Evolutionary conservation across 1,139 yeast species (phyloP).

Genomic region (Debaryomycetaceae sp.): DNA sequence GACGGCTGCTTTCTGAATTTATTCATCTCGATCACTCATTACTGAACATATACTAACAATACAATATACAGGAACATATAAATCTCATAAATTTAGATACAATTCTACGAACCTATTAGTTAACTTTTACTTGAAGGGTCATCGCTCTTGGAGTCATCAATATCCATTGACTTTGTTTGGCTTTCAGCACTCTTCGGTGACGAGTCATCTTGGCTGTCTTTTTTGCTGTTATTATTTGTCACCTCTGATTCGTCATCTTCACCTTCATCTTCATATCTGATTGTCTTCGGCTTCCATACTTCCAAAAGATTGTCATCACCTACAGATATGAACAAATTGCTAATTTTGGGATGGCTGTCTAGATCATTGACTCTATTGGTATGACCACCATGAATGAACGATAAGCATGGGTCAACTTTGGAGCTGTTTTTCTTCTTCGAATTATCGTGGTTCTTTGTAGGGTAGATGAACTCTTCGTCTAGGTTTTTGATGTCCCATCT

Average conservation of each 20-base stretch:
- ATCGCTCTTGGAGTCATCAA: background rate
- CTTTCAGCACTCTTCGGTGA: conserved; percentile 1
- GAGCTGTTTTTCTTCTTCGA: conserved; percentile 26
- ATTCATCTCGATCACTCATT: no score
- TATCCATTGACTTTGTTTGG: background rate
- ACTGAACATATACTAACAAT: background rate
- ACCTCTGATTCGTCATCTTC: conserved; percentile 31
- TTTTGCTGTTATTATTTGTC: conserved; percentile 8
- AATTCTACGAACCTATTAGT: background rate
- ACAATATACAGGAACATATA: conserved; percentile 1
- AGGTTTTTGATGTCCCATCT: conserved; percentile 50
- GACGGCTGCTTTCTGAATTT: no score
- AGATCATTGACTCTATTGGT: conserved; percentile 50
- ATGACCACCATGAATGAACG: conserved; percentile 59
- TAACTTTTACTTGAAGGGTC: background rate
- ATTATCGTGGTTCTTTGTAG: conserved; percentile 21
- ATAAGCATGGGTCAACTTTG: conserved; percentile 57
- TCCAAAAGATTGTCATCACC: conserved; percentile 55
- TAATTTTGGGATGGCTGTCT: conserved; percentile 47
- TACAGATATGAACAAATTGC: conserved; percentile 40
- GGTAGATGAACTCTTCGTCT: conserved; percentile 43
- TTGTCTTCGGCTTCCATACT: conserved; percentile 51
- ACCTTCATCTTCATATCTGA: conserved; percentile 41
- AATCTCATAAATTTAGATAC: background rate
- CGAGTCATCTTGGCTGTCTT: conserved; percentile 10